A percentile compares a stretch with the other conserved stretches of the same genome.
Conservation (phyloP, 225 moss, liverwort and hornwort species). For the Marchantia polymorpha region DNA sequence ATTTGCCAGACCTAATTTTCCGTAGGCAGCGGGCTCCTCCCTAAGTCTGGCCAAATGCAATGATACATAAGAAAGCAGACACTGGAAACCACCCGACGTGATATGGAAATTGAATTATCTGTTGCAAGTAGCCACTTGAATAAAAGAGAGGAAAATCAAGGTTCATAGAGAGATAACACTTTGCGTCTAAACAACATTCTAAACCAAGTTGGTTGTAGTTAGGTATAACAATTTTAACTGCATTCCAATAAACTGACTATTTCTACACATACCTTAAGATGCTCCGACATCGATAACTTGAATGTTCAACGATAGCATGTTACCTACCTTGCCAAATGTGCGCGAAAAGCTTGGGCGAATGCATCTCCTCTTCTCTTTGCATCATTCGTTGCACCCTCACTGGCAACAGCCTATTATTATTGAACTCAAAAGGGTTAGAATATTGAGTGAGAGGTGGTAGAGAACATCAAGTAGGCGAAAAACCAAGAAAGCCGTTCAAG, state of each 20-base stretch:
- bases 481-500: not conserved
- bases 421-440: not conserved
- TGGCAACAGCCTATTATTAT: slow-evolving; percentile 66
- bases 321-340: slow-evolving; percentile 72
- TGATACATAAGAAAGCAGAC: no score
- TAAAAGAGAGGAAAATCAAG: no score
- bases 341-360: slow-evolving; percentile 87
- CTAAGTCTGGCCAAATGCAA: slow-evolving; percentile 52
- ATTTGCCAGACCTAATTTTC: slow-evolving; percentile 87
- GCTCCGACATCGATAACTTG: no score
- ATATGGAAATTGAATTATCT: no score
- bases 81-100: no score
- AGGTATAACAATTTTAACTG: not conserved
- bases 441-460: not conserved
- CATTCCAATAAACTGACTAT: not conserved
- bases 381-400: slow-evolving; percentile 80
- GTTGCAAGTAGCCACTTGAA: no score
- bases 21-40: slow-evolving; percentile 96
- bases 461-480: not conserved
- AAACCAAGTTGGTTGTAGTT: not conserved
- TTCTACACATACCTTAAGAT: no score
- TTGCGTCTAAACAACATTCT: not conserved
- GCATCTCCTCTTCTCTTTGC: slow-evolving; percentile 85
- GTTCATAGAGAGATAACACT: no score
- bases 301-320: no score